Conservation (phyloP, 148 eudicot species). For the Camellia granthamiana region DNA sequence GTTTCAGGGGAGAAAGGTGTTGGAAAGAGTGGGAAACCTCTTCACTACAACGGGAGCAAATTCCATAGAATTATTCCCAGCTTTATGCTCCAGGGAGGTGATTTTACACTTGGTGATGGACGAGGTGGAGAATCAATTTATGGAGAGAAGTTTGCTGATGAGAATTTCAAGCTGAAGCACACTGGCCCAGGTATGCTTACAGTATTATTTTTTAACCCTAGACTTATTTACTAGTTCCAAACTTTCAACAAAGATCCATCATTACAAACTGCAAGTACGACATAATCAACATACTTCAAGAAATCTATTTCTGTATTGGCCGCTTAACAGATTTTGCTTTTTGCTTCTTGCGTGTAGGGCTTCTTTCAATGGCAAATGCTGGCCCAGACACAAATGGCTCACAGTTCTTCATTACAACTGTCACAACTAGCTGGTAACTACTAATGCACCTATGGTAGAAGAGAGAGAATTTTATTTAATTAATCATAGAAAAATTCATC, state of each 20-base stretch:
- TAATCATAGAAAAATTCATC: not conserved
- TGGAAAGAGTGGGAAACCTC: constrained; percentile 84
- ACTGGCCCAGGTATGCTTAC: constrained; percentile 79
- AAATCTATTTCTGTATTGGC: not conserved
- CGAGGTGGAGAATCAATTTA: constrained; percentile 98
- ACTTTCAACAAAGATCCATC: not conserved
- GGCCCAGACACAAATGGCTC: constrained; percentile 92
- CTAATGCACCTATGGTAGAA: not conserved
- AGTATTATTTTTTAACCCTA: not conserved
- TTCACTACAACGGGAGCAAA: constrained; percentile 89
- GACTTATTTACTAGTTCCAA: not conserved
- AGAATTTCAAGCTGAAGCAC: constrained; percentile 93
- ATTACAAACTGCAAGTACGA: not conserved
- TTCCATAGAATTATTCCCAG: constrained; percentile 96
- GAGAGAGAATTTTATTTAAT: not conserved
- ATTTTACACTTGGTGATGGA: constrained; percentile 92
- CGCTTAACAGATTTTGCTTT: not conserved
- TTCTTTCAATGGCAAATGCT: constrained; percentile 95
- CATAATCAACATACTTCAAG: not conserved
- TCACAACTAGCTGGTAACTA: constrained; percentile 89
- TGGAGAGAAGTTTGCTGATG: constrained; percentile 94
- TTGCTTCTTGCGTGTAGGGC: constrained; percentile 41
- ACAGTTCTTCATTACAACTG: constrained; percentile 95
- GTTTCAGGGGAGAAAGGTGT: constrained; percentile 85
- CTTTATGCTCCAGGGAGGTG: constrained; percentile 99